Evolutionary conservation across 176 grass and related monocot species (phyloP).

Genomic region (Avena sativa): DNA sequence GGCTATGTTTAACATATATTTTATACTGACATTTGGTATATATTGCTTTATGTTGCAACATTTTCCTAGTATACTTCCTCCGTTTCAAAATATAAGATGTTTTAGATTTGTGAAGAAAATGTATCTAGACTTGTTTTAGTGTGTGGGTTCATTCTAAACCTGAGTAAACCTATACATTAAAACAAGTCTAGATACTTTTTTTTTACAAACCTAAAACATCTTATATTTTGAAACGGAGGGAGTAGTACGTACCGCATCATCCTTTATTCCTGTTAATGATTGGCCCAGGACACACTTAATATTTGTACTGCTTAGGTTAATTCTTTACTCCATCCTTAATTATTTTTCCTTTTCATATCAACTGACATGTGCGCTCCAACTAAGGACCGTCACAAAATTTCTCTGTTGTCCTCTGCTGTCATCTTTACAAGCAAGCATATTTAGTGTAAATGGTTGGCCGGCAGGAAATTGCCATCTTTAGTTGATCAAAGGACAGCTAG

Average conservation of each 20-base stretch:
- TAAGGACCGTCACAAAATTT: constrained; percentile 22
- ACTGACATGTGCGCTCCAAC: constrained; percentile 36
- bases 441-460: constrained; percentile 24
- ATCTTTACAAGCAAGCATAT: constrained; percentile 41
- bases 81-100: too few relatives aligned
- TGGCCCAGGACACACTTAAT: constrained; percentile 39
- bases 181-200: too few relatives aligned
- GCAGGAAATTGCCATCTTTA: constrained; percentile 38
- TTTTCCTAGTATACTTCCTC: background rate
- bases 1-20: constrained; percentile 6
- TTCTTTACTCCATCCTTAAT: constrained; percentile 20
- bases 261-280: constrained; percentile 16
- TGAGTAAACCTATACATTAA: too few relatives aligned
- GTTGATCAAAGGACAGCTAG: constrained; percentile 52
- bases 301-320: constrained; percentile 21
- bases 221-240: too few relatives aligned
- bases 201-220: too few relatives aligned
- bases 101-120: too few relatives aligned
- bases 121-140: too few relatives aligned
- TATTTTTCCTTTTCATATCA: constrained; percentile 24
- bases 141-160: too few relatives aligned
- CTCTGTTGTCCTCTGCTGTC: constrained; percentile 35
- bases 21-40: background rate
- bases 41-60: background rate
- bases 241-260: background rate